Evolutionary conservation across 139 green algal species (phyloP), one percentile per base, ranked within the genome.

Genomic region (Desmodesmus armatus): DNA sequence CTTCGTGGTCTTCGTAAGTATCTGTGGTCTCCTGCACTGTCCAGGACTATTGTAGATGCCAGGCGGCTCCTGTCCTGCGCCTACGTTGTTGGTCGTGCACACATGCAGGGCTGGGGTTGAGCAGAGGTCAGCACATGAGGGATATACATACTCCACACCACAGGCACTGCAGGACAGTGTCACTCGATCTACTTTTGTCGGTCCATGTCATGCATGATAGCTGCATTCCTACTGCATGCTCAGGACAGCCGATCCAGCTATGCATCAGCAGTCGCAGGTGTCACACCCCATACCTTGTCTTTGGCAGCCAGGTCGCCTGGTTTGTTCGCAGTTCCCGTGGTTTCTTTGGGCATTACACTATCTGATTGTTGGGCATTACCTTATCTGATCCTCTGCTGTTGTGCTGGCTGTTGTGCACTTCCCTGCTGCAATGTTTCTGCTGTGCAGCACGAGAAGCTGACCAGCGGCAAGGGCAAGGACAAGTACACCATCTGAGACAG

Each of bases 401-500:
- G 72, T 65, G 39, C 43, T 88, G 71, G 17, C 31, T 65, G 0
- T 89, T 43, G n/a, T 4, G 23, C 47, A 31, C 15, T 27, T 49
- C 29, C 37, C 33, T 81, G 74, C 29, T 65, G 40, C 40, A 67
- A 49, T 19, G 9, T 33, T 27, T 31, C 40, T 17, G 17, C 43
- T 7, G 7, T 78, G 80, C 88, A 94, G 87, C 79, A 83, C 58
- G 96, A 98, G 25, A 98, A 98, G 93, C 87, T 92, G 47, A 86
- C 92, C 21, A 90, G 96, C 60, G 92, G 87, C 62, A 94, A 93
- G 86, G 94, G 94, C 62, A 98, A 97, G 86, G 95, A 98, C 82
- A 86, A 94, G 15, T 99, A 99, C 91, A 91, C 90, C 3, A 90
- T 97, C 2, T 98, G 85, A 94, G 87, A n/a, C n/a, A n/a, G n/a